Evolutionary conservation across 164 flowering plant genomes (phyloP), one percentile per base, ranked within the genome.

Genomic region (Buxus sempervirens): DNA sequence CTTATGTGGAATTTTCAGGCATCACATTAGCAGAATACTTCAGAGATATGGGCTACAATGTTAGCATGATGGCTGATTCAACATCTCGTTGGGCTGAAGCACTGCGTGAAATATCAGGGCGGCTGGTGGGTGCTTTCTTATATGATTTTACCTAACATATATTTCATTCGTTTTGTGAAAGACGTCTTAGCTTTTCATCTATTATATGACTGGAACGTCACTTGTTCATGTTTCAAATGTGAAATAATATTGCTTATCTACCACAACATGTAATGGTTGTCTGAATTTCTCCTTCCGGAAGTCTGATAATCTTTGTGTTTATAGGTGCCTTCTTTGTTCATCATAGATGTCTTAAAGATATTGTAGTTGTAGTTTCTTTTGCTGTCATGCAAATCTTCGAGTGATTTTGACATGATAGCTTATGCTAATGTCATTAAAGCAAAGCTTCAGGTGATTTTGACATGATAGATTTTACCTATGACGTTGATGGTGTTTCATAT

Each of bases 21-120:
- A 71, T 71, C 60, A 71, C 74, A 9, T 59, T 71, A 61, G 61
- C 61, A 25, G 95, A 89, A 70, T 89, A 89, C 62, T 89, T 86
- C 70, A 83, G 95, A 85, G 95, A 89, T 68, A 89, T 89, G 95
- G 95, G 95, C 9, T 86, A 89, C 81, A 89, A 89, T 79, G 95
- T 89, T 32, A 96, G 99, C 72, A 96, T 93, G 98, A 93, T 96
- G 98, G 99, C 98, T 77, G 99, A 96, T 81, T 96, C 99, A 24
- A 96, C 99, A 42, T 96, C 99, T 68, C 93, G 98, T 36, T 96
- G 99, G 99, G 99, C 99, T 69, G 98, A 96, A 83, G 99, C 99
- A 62, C 70, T 96, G 82, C 93, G 99, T 82, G 99, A 96, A 83
- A 96, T 96, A 67, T 96, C 99, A 45, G 99, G 98, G 65, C 97